Evolutionary conservation across 257 asterid species (phyloP), one percentile per base, ranked within the genome.

Genomic region (Forsythia suspensa): DNA sequence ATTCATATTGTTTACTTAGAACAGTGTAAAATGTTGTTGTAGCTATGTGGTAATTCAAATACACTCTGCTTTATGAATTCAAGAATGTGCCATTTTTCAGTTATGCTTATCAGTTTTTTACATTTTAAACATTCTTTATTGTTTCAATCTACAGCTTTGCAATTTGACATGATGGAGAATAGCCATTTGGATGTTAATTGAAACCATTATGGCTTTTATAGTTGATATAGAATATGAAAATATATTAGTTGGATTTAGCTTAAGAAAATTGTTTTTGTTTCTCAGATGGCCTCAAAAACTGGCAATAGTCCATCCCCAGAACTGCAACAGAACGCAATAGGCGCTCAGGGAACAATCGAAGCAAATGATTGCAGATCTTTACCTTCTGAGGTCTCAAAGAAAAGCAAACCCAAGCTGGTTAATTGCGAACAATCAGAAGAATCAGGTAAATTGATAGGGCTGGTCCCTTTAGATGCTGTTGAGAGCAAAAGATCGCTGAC

Each of bases 201-300:
- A 71, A 70, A 59, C 55, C 73, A 70, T 21, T 57, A 34, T 59
- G 43, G 69, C 71, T 21, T 38, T 40, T 52, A 38, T 43, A 73
- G 21, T 67, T 70, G 79, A 24, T 37, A 67, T 55, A 71, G 15
- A 61, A 61, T 24, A 61, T 61, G 48, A 77, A 44, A 29, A 39
- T 20, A 48, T 48, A 18, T 71, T 42, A 20, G 67, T 75, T 44
- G 73, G 57, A 71, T 74, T 63, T 83, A 40, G 63, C 75, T 44
- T 73, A 71, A 10, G 40, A 37, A 41, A n/a, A 51, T 16, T 15
- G 8, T 5, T 20, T 76, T 71, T 76, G 39, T 70, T 40, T 69
- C 42, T 80, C 71, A 36, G 57, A 80, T 82, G 86, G 85, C 81
- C 44, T 76, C 87, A 40, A 75, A 80, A 74, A 18, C 79, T 82